These are phyloP conservation scores for Boeremia lycopersici DNA, from an alignment of 2,329 filamentous ascomycete species.

Conservation along the genomic window DNA sequence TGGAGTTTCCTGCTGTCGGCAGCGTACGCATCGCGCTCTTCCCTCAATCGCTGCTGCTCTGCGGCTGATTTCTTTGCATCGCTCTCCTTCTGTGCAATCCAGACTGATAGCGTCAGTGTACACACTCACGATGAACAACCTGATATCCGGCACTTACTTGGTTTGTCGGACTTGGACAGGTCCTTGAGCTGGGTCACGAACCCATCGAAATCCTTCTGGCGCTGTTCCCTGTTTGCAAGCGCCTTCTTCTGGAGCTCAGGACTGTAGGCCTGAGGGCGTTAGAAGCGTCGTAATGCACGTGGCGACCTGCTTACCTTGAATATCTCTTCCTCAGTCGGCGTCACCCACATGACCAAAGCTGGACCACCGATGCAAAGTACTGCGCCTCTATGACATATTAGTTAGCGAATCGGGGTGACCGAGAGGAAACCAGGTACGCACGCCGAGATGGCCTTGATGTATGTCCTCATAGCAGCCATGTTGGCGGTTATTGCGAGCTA, in stretches of 20 bases:
- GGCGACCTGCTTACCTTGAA: slow-evolving; percentile 61
- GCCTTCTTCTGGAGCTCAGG: slow-evolving; percentile 90
- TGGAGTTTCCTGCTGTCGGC: slow-evolving; percentile 42
- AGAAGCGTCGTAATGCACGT: slow-evolving; percentile 17
- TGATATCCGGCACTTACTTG: slow-evolving; percentile 64
- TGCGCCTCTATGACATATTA: slow-evolving; percentile 63
- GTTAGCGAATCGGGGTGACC: slow-evolving; percentile 12
- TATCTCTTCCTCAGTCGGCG: slow-evolving; percentile 88
- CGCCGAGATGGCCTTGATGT: slow-evolving; percentile 44
- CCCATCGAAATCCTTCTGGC: slow-evolving; percentile 84
- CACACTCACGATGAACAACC: too few relatives aligned
- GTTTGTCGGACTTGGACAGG: slow-evolving; percentile 88
- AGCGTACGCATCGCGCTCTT: slow-evolving; percentile 39
- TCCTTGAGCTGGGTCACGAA: slow-evolving; percentile 86
- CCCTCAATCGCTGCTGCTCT: slow-evolving; percentile 34
- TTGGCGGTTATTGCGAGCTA: slow-evolving; percentile 1
- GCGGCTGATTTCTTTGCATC: slow-evolving; percentile 37
- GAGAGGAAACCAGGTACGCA: slow-evolving; percentile 23
- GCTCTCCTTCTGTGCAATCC: slow-evolving; percentile 43
- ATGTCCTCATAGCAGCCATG: slow-evolving; percentile 39
- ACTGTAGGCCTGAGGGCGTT: slow-evolving; percentile 71
- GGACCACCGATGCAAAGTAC: slow-evolving; percentile 82
- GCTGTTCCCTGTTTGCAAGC: slow-evolving; percentile 76
- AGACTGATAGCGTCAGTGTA: slow-evolving; percentile 36
- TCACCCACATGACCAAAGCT: slow-evolving; percentile 77